Base-by-base conservation (phyloP, 2,329 filamentous ascomycete genomes). In the Dactylellina parvicollis region DNA sequence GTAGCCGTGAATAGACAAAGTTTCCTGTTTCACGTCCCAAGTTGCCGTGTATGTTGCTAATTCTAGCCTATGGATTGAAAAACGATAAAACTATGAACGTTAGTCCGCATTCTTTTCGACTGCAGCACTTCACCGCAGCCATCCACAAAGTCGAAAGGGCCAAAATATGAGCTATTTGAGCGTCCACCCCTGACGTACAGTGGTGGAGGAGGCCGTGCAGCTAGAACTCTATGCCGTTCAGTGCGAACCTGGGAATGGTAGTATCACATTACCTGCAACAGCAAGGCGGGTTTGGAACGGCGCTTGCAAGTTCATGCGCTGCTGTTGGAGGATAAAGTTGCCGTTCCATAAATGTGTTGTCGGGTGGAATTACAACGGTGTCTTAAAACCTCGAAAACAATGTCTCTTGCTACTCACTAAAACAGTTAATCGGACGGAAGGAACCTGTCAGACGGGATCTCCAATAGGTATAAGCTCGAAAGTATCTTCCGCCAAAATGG, bases 271-370 rank as follows among this genome's bases (percentile, higher is more conserved):
- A 46, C 55, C 44, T 56, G 34, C 14, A 34, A 38, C 40, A 50
- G 50, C 67, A 10, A 47, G 46, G 50, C 59, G 32, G 42, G 16
- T 59, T 61, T 40, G 42, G 30, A 18, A n/a, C 34, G 67, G 67
- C 67, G 67, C 67, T 72, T 72, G 32, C 42, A 54, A 46, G 14
- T 50, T 72, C 42, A 72, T 72, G 67, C 67, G 67, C 28, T 59
- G 36, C 34, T 34, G 46, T 30, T 30, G 32, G 30, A 44, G 47
- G 38, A 32, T 62, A 47, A 57, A 62, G 12, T 47, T 62, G n/a
- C 56, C 56, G 16, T 22, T 20, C 26, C 18, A 20, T 34, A 59
- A 59, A 46, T 72, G 67, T 64, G 67, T 72, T 72, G 67, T 50
- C 44, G 36, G n/a, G 7, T 18, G 4, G 22, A 52, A 59, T 40